phyloP scores from a whole-genome alignment of 2,329 filamentous ascomycete species.

The Calcarisporium arbuscula region DNA sequence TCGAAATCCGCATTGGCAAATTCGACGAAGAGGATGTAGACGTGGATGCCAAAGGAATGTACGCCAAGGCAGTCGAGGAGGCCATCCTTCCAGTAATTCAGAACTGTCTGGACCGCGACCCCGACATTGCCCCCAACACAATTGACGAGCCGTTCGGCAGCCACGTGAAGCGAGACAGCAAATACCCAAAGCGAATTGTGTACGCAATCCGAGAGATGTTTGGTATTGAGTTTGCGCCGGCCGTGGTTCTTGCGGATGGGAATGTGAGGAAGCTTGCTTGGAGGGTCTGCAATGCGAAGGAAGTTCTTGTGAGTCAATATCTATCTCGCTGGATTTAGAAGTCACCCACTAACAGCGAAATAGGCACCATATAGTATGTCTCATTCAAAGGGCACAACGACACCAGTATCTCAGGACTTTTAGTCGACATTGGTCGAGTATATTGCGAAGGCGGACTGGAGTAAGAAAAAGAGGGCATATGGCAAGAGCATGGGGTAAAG shows the following conservation, averaged over 20 bases:
- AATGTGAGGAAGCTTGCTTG: conserved; percentile 86
- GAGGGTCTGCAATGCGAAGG: conserved; percentile 93
- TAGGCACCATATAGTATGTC: conserved; percentile 70
- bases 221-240: conserved; percentile 88
- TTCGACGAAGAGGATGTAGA: conserved; percentile 72
- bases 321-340: conserved; percentile 4
- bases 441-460: not conserved
- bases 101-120: conserved; percentile 89
- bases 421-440: conserved; percentile 21
- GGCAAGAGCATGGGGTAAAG: not conserved
- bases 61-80: conserved; percentile 66
- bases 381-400: conserved; percentile 54
- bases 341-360: not conserved
- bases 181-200: conserved; percentile 83
- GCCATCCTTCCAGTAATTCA: conserved; percentile 76
- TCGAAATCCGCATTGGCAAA: conserved; percentile 77
- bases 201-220: conserved; percentile 97
- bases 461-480: not conserved
- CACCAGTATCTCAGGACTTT: conserved; percentile 43
- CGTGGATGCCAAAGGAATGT: conserved; percentile 50
- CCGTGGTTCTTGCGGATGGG: conserved; percentile 87
- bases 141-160: conserved; percentile 78
- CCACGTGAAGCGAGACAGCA: conserved; percentile 77
- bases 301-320: conserved; percentile 67
- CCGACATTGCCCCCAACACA: conserved; percentile 78